These are phyloP conservation scores for Phytophthora tubulina DNA, from an alignment of 352 stramenopile genomes.

Conservation along the genomic window DNA sequence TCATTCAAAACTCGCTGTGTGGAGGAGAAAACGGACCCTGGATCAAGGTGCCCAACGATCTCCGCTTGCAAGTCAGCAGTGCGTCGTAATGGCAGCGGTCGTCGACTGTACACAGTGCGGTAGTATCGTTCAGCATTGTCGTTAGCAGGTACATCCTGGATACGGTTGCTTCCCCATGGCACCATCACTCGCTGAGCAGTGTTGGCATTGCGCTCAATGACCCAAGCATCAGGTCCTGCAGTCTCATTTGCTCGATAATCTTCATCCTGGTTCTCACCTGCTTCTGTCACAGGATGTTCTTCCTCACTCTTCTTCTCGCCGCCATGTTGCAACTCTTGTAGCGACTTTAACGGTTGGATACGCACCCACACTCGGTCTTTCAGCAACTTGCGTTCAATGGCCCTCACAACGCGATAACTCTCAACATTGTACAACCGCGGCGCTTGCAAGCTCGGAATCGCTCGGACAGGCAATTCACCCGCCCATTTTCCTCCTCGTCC, in stretches of 20 bases:
- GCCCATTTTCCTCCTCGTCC: constrained; percentile 61
- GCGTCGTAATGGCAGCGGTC: constrained; percentile 62
- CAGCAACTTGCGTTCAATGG: constrained; percentile 73
- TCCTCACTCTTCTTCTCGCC: constrained; percentile 34
- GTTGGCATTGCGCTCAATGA: constrained; percentile 82
- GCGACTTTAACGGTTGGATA: constrained; percentile 40
- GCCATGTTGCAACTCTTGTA: constrained; percentile 12
- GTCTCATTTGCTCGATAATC: constrained; percentile 8
- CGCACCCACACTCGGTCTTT: constrained; percentile 82
- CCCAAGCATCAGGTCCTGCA: constrained; percentile 56
- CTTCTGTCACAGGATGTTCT: constrained; percentile 16
- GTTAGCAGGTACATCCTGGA: constrained; percentile 39
- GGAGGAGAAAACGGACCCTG: constrained; percentile 65
- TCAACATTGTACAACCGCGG: constrained; percentile 59
- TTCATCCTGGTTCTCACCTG: constrained; percentile 33
- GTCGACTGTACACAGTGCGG: constrained; percentile 70
- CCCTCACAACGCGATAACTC: constrained; percentile 63
- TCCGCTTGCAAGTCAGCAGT: constrained; percentile 56
- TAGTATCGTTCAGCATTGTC: constrained; percentile 74
- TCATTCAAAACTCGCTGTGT: constrained; percentile 62
- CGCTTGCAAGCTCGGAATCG: constrained; percentile 70
- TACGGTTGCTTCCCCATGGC: constrained; percentile 56
- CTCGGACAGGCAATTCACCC: constrained; percentile 71
- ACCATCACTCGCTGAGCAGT: constrained; percentile 70
- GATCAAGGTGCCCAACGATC: constrained; percentile 63